Percentiles rank a stretch among this genome's conserved stretches.
Evolutionary conservation across 305 asterid species (phyloP).

Genomic region (Plantago coronopus): DNA sequence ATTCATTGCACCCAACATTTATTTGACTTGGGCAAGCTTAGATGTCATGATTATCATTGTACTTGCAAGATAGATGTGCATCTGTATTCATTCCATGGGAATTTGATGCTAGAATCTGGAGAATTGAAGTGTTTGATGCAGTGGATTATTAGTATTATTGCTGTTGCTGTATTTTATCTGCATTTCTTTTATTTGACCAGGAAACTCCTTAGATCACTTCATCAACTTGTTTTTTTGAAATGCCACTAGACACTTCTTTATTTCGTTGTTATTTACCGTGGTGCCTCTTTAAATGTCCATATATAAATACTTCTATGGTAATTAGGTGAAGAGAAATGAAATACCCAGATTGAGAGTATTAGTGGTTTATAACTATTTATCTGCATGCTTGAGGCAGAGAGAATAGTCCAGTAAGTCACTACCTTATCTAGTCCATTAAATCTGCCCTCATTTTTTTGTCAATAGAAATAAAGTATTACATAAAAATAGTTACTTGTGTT

Average conservation of each 20-base stretch:
- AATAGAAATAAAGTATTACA: slow-evolving; percentile 9
- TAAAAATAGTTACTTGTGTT: not conserved
- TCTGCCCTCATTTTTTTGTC: not conserved
- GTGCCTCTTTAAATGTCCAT: not conserved
- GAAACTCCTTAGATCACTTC: not conserved
- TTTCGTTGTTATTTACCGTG: slow-evolving; percentile 7
- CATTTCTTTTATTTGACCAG: slow-evolving; percentile 2
- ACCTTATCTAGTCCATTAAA: slow-evolving; percentile 4
- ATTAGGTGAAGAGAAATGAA: slow-evolving; percentile 10
- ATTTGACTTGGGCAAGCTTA: slow-evolving; percentile 9
- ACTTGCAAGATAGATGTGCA: not conserved
- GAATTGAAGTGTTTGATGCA: slow-evolving; percentile 2
- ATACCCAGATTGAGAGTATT: not conserved
- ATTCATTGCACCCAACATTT: slow-evolving; percentile 20
- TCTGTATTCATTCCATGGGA: not conserved
- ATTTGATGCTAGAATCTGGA: slow-evolving; percentile 5
- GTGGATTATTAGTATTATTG: slow-evolving; percentile 15
- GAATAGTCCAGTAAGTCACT: slow-evolving; percentile 10
- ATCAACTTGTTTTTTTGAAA: slow-evolving; percentile 10
- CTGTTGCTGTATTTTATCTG: slow-evolving; percentile 7
- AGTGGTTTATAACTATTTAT: not conserved
- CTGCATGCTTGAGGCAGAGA: slow-evolving; percentile 4
- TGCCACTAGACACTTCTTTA: slow-evolving; percentile 10
- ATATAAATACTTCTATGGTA: slow-evolving; percentile 2
- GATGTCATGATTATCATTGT: not conserved